These are phyloP conservation scores for Juglanconis juglandina DNA, from an alignment of 2,329 filamentous ascomycete species.

Conservation along the genomic window DNA sequence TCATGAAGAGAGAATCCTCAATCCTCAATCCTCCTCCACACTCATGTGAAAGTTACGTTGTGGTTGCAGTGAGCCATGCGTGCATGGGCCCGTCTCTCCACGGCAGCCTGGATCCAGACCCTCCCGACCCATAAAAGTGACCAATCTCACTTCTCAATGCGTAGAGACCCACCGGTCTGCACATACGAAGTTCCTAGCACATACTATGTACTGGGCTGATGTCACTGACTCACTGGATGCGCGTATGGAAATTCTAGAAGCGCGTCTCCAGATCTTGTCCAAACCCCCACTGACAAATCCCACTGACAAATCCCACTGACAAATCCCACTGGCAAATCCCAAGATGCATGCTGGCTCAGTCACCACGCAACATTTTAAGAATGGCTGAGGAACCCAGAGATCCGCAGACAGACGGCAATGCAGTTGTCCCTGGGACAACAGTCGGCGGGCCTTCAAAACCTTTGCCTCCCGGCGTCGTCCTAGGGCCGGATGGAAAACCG, in stretches of 20 bases:
- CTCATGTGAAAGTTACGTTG: too few species aligned
- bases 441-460: conserved; percentile 42
- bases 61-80: too few species aligned
- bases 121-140: too few species aligned
- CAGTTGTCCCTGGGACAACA: conserved; percentile 20
- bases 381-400: conserved; percentile 39
- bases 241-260: not conserved
- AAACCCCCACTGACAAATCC: conserved; percentile 3
- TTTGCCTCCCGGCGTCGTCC: conserved; percentile 67
- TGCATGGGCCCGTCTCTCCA: too few species aligned
- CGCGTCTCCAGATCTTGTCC: not conserved
- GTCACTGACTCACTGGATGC: conserved; percentile 2
- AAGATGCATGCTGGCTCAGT: not conserved
- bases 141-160: not conserved
- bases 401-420: conserved; percentile 22
- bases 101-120: too few species aligned
- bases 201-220: not conserved
- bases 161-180: not conserved
- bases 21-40: too few species aligned
- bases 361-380: conserved; percentile 1
- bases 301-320: not conserved
- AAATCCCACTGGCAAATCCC: not conserved
- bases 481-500: conserved; percentile 83
- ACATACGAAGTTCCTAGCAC: too few species aligned
- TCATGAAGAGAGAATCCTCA: too few species aligned